Evolutionary conservation across 1,284 basidiomycete species (phyloP), one percentile per base, ranked within the genome.

Genomic region (Cutaneotrichosporon sp.): DNA sequence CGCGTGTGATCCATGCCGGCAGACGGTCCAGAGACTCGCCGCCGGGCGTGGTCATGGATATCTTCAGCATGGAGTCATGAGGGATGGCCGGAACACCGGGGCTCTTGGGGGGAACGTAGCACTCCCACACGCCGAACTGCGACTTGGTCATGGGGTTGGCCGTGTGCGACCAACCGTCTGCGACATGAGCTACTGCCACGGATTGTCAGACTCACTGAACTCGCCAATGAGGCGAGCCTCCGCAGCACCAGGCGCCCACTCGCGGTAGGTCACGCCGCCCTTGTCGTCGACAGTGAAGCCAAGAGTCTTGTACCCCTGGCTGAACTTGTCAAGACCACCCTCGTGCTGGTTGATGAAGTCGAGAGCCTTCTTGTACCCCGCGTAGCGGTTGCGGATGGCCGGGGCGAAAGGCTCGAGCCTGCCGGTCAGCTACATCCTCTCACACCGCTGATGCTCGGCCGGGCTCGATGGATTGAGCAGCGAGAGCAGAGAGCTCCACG

Each of bases 51-150:
- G 92, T 84, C 89, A 97, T 90, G 27, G 93, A 93, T 69, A 93
- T 90, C 89, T 97, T 97, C 73, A 97, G 71, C 82, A 95, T 97
- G 57, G 91, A 91, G 78, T 97, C 91, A 77, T 99, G 95, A 31
- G 91, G 88, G 70, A 99, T 97, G 20, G 89, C 89, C 70, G 89
- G 90, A 54, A 84, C 82, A 2, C 92, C 92, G 11, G 84, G 80
- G 34, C 83, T 78, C 42, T 82, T 82, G 25, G 92, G 86, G n/a
- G 90, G 89, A 4, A 99, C 70, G 36, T 83, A 86, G 65, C 94
- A 87, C 76, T 91, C 89, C 90, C 92, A 99, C n/a, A 97, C 86
- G 54, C 95, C 95, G 77, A 86, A 99, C n/a, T 86, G 72, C 72
- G 93, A 83, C 81, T 87, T 93, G 58, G 81, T 87, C 92, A 99